Evolutionary conservation across 2,329 filamentous ascomycete genomes (phyloP).

Genomic region (Fusarium incarnatum): DNA sequence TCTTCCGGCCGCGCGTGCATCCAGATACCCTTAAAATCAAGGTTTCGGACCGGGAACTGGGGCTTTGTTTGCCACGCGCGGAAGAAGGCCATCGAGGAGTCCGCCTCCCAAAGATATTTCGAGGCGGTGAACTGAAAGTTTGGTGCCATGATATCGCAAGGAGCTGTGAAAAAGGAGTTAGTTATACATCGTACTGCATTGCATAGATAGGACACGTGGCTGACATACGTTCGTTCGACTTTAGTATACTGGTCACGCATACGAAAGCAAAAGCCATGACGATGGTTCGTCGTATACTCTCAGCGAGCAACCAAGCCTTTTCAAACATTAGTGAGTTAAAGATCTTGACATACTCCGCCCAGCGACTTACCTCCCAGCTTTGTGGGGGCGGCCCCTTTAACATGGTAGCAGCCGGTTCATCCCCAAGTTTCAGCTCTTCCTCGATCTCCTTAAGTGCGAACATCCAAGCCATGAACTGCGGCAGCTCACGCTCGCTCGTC

Average conservation of each 20-base stretch:
- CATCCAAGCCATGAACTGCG: constrained; percentile 53
- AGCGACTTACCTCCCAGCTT: constrained; percentile 56
- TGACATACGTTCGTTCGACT: constrained; percentile 48
- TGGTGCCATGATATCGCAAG: constrained; percentile 28
- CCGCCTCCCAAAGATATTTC: constrained; percentile 57
- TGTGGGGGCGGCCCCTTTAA: constrained; percentile 52
- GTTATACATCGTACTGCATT: background rate
- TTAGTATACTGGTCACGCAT: constrained; percentile 52
- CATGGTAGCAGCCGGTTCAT: constrained; percentile 34
- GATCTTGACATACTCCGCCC: background rate
- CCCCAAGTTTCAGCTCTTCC: constrained; percentile 50
- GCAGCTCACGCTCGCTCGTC: constrained; percentile 55
- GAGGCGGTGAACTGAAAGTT: constrained; percentile 53
- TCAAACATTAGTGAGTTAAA: background rate
- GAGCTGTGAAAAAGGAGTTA: constrained; percentile 23
- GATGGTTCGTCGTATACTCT: constrained; percentile 56
- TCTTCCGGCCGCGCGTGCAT: constrained; percentile 53
- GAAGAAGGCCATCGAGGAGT: constrained; percentile 56
- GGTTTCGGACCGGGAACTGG: constrained; percentile 51
- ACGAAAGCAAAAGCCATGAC: constrained; percentile 51
- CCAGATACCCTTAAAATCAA: constrained; percentile 54
- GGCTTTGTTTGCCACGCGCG: constrained; percentile 59
- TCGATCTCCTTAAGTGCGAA: constrained; percentile 50
- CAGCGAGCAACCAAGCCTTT: constrained; percentile 57
- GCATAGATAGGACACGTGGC: background rate